phyloP scores from a whole-genome alignment of 139 green algal genomes.

The Micractinium conductrix region DNA sequence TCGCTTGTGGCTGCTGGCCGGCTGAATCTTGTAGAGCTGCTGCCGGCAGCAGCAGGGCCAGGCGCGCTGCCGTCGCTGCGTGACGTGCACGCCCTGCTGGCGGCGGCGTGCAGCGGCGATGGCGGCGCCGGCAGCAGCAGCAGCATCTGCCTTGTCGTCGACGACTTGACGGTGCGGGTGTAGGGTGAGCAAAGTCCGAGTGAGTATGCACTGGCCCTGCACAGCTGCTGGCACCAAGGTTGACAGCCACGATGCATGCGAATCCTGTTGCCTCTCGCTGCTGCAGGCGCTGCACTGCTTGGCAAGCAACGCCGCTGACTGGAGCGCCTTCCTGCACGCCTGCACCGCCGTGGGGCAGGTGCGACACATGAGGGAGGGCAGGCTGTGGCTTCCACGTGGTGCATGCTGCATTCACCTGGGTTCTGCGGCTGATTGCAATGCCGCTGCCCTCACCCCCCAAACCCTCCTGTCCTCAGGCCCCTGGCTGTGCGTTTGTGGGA shows the following conservation, averaged over 20 bases:
- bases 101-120: neutral
- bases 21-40: constrained; percentile 4
- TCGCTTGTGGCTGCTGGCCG: neutral
- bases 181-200: too few species aligned
- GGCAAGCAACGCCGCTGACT: neutral
- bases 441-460: neutral
- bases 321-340: constrained; percentile 10
- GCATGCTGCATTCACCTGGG: neutral
- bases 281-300: constrained; percentile 26
- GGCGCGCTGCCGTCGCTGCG: neutral
- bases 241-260: too few species aligned
- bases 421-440: neutral
- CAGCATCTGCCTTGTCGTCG: neutral
- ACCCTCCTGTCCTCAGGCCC: neutral
- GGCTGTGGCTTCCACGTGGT: neutral
- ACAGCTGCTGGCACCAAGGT: too few species aligned
- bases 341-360: constrained; percentile 5
- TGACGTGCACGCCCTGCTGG: neutral
- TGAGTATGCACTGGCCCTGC: too few species aligned
- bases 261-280: neutral
- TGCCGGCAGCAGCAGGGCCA: neutral
- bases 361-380: neutral
- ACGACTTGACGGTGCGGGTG: constrained; percentile 35
- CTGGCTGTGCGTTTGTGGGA: constrained; percentile 5
- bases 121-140: neutral